Evolutionary conservation across 2,329 filamentous ascomycete genomes (phyloP).

Genomic region (Magnaporthiopsis incrustans): DNA sequence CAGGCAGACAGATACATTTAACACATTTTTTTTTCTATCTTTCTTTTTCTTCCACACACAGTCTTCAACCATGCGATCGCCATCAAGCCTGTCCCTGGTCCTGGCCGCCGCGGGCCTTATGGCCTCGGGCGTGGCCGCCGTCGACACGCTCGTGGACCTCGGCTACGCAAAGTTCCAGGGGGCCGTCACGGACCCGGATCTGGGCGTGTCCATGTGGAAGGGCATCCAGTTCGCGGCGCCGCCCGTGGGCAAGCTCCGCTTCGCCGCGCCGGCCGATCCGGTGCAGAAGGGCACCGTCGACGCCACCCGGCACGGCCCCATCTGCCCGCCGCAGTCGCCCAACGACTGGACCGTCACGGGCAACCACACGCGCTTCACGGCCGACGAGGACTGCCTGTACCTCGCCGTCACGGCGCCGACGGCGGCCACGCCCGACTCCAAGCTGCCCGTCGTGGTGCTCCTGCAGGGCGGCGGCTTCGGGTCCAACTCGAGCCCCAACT

Average conservation of each 20-base stretch:
- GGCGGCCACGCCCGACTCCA: slow-evolving; percentile 36
- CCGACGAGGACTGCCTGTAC: slow-evolving; percentile 61
- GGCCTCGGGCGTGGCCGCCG: slow-evolving; percentile 9
- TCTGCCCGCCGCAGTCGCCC: slow-evolving; percentile 20
- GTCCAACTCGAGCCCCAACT: slow-evolving; percentile 31
- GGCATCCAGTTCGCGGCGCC: slow-evolving; percentile 68
- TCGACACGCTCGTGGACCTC: slow-evolving; percentile 44
- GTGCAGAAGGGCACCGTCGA: slow-evolving; percentile 29
- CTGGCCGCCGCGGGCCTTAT: slow-evolving; percentile 1
- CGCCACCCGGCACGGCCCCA: slow-evolving; percentile 30
- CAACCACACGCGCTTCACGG: slow-evolving; percentile 20
- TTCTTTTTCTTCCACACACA: too few species aligned
- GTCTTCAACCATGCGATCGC: too few species aligned
- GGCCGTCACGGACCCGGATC: slow-evolving; percentile 28
- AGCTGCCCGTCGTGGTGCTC: slow-evolving; percentile 25
- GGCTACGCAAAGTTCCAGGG: slow-evolving; percentile 62
- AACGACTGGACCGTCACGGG: slow-evolving; percentile 14
- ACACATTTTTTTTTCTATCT: too few species aligned
- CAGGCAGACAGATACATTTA: too few species aligned
- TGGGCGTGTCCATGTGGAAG: slow-evolving; percentile 62
- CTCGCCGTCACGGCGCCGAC: slow-evolving; percentile 56
- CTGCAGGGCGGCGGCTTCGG: slow-evolving; percentile 47
- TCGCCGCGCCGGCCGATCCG: slow-evolving; percentile 60
- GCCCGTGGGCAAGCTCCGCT: slow-evolving; percentile 58
- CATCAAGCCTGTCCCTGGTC: slow-evolving; percentile 5